Evolutionary conservation across 305 asterid species (phyloP).

Genomic region (Solanum hybrid): DNA sequence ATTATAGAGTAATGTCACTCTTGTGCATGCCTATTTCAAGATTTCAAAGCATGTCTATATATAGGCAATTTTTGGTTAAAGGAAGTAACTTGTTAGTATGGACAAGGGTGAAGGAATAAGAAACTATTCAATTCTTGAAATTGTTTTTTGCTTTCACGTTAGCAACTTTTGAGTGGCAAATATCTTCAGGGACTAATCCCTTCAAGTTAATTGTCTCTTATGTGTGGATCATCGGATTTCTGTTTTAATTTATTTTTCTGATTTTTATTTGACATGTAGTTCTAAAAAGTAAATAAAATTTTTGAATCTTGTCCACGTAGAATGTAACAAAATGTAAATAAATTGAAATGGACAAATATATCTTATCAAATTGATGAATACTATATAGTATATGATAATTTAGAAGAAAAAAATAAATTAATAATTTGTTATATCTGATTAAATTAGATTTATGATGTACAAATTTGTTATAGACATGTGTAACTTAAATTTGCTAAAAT

Average conservation of each 20-base stretch:
- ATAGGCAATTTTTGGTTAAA: not conserved
- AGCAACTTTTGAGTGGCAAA: not conserved
- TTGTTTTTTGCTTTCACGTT: constrained; percentile 1
- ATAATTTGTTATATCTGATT: not conserved
- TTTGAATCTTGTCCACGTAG: not conserved
- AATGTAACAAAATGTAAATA: not conserved
- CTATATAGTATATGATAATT: not conserved
- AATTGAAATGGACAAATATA: not conserved
- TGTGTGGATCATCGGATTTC: not conserved
- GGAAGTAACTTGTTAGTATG: not conserved
- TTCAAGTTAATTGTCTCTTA: not conserved
- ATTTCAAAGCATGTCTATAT: not conserved
- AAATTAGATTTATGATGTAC: not conserved
- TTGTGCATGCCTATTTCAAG: not conserved
- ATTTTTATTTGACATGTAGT: not conserved
- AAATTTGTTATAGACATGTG: not conserved
- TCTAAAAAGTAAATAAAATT: not conserved
- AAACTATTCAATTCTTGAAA: not conserved
- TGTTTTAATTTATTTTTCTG: not conserved
- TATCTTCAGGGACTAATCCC: not conserved
- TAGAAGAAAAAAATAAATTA: not conserved
- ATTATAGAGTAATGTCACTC: not conserved
- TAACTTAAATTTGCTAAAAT: not conserved
- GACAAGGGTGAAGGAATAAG: not conserved
- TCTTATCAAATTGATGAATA: not conserved